These are phyloP conservation scores for Debaryomyces singareniensis DNA, from an alignment of 1,139 yeast species.

Conservation along the genomic window DNA sequence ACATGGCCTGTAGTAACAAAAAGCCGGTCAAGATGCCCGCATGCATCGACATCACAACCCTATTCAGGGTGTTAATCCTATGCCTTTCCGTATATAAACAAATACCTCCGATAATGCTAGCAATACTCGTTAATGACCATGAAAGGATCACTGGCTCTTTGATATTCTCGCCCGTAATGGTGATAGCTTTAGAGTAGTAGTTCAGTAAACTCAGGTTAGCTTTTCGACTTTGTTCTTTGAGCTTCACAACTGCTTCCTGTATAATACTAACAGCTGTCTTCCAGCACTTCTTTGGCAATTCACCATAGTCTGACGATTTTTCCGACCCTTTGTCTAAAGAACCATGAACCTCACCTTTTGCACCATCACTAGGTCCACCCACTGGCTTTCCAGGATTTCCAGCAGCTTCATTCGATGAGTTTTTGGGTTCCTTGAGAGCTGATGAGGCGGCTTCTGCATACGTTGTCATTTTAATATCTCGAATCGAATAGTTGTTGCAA, in stretches of 20 bases:
- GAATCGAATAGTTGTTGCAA: no score
- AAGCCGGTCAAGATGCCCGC: constrained; percentile 51
- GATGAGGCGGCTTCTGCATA: constrained; percentile 38
- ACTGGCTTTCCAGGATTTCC: constrained; percentile 20
- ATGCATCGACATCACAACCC: constrained; percentile 44
- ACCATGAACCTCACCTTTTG: constrained; percentile 14
- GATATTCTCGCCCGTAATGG: constrained; percentile 28
- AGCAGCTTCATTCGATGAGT: constrained; percentile 14
- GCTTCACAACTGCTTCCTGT: constrained; percentile 3
- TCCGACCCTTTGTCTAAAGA: no score
- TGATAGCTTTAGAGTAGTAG: constrained; percentile 4
- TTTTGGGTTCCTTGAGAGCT: constrained; percentile 23
- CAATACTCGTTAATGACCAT: constrained; percentile 46
- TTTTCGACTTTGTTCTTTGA: not conserved
- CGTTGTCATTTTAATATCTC: constrained; percentile 9
- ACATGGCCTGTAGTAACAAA: constrained; percentile 46
- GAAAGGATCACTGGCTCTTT: constrained; percentile 59
- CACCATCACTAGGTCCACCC: constrained; percentile 20
- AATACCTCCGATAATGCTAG: constrained; percentile 44
- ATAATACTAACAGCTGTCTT: constrained; percentile 1
- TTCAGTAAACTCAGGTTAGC: constrained; percentile 1
- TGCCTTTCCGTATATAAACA: constrained; percentile 50
- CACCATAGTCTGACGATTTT: no score
- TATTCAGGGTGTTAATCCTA: constrained; percentile 40
- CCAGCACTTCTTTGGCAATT: constrained; percentile 3